Base-by-base conservation (phyloP, 441 rosid species). In the Aquilaria agallochum region DNA sequence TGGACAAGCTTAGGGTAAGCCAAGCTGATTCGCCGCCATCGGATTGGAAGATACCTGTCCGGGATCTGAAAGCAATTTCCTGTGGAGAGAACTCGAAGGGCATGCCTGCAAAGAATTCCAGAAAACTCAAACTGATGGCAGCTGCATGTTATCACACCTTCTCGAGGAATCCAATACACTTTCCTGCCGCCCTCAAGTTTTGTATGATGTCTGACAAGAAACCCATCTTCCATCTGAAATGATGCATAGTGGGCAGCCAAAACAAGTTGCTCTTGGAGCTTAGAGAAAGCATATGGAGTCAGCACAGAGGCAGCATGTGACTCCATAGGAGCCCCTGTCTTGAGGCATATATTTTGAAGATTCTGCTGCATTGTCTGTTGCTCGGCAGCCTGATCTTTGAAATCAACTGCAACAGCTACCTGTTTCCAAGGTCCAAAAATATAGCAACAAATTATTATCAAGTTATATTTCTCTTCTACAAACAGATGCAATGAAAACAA, bases 331-430 rank as follows among this genome's bases (percentile, higher is more conserved):
- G 96, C 96, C 0, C 98, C 98, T 0, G 99, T 90, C 72, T 94
- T 94, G 51, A 90, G 78, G 79, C 83, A 77, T 63, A 90, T 87
- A 64, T 94, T 94, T 72, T 90, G 97, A 54, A 94, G 86, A 73
- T 90, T 94, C 74, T 85, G 96, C 77, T 90, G 99, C 99, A 94
- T 90, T 40, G 89, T 88, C 69, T 90, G 97, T 75, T 90, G 99
- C 76, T 94, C 99, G 31, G 90, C 93, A 5, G 93, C 88, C 75
- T 90, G 99, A 75, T 94, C 96, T 87, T 87, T 90, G 57, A 94
- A 90, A 79, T 89, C 96, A 48, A 88, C 87, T 0, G 85, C 87
- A 64, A 84, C 87, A 49, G 97, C 91, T 50, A 87, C 97, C 98
- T 94, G 76, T 53, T 64, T 47, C 52, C 36, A 55, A 40, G 44